Conservation (phyloP, 139 green algal genomes). For the Haematococcus sp. region DNA sequence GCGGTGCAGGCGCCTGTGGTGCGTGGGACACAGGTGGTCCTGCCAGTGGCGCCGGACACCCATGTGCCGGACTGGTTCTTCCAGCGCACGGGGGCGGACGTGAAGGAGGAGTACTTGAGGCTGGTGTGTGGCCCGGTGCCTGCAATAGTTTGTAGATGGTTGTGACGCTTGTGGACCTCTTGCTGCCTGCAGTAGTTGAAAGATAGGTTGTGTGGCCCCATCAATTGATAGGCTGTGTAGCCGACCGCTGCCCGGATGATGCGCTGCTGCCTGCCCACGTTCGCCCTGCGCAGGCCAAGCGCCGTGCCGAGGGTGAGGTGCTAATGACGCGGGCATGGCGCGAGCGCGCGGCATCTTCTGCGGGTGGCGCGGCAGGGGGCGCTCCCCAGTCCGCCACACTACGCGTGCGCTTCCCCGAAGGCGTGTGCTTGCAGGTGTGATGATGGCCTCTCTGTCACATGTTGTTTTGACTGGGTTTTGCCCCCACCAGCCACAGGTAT, state of each 20-base stretch:
- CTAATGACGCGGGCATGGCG: background rate
- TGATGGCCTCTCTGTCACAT: background rate
- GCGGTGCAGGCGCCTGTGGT: background rate
- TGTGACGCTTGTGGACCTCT: too few relatives aligned
- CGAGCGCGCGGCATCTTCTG: background rate
- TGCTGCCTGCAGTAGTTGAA: too few relatives aligned
- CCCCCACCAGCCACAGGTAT: too few relatives aligned
- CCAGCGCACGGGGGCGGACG: constrained; percentile 54
- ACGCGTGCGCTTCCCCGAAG: constrained; percentile 66
- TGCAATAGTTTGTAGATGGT: too few relatives aligned
- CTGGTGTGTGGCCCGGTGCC: background rate
- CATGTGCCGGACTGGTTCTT: constrained; percentile 76
- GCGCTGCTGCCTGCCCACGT: too few relatives aligned
- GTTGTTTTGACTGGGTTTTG: too few relatives aligned
- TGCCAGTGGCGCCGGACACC: constrained; percentile 53
- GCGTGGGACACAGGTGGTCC: constrained; percentile 33
- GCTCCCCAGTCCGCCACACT: constrained; percentile 33
- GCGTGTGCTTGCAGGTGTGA: constrained; percentile 55
- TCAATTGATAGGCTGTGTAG: too few relatives aligned
- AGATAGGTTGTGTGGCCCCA: too few relatives aligned
- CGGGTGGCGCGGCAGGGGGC: background rate
- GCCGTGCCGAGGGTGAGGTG: constrained; percentile 40
- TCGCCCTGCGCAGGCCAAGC: background rate
- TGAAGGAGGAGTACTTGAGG: constrained; percentile 58
- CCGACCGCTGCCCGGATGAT: too few relatives aligned